Evolutionary conservation across 2,329 filamentous ascomycete genomes (phyloP).

Genomic region (Phialocephala subalpina): DNA sequence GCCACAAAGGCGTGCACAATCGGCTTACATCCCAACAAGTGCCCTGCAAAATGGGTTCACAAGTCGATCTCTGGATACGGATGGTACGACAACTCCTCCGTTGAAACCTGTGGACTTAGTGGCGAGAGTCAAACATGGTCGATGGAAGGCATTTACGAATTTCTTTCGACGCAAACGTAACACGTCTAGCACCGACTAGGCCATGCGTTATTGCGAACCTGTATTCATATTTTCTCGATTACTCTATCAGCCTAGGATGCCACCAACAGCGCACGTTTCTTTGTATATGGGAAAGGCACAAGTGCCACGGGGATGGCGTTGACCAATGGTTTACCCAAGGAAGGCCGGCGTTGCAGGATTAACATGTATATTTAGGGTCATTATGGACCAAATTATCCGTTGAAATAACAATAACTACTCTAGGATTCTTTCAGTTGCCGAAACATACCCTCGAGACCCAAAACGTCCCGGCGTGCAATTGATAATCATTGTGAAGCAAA

Average conservation of each 20-base stretch:
- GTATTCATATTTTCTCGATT: conserved; percentile 17
- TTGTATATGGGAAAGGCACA: conserved; percentile 11
- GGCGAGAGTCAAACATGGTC: conserved; percentile 34
- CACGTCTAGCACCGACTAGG: not conserved
- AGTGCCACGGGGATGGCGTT: conserved; percentile 7
- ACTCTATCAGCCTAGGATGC: conserved; percentile 15
- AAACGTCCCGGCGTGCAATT: conserved; percentile 4
- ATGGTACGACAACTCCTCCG: conserved; percentile 24
- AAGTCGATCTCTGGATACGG: conserved; percentile 19
- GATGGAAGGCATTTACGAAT: conserved; percentile 41
- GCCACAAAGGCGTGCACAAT: conserved; percentile 34
- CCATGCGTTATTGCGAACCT: not conserved
- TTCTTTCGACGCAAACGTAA: conserved; percentile 36
- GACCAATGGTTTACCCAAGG: not conserved
- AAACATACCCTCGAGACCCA: not conserved
- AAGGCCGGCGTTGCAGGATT: not conserved
- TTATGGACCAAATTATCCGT: not conserved
- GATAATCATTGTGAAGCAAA: conserved; percentile 3
- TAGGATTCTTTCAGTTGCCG: conserved; percentile 8
- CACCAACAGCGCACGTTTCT: conserved; percentile 9
- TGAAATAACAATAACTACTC: not conserved
- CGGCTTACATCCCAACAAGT: conserved; percentile 34
- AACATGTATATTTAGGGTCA: conserved; percentile 4
- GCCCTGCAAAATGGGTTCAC: conserved; percentile 28
- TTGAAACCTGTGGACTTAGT: conserved; percentile 12